Percentiles rank a stretch among this genome's conserved stretches.
phyloP scores from a whole-genome alignment of 495 filamentous ascomycete genomes.

The Penicillium paradoxum region DNA sequence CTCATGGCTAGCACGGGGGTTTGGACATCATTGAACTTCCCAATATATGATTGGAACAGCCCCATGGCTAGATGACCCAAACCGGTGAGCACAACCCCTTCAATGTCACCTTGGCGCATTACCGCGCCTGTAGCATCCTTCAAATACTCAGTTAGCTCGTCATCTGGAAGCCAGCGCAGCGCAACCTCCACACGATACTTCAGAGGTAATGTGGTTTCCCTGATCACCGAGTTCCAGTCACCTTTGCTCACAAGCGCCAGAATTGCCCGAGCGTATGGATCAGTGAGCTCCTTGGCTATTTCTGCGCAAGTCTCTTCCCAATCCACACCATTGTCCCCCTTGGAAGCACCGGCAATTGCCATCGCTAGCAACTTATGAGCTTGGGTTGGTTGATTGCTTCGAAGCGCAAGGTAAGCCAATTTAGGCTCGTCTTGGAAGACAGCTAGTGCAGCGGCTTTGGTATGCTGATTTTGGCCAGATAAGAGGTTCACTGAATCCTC shows the following conservation, averaged over 20 bases:
- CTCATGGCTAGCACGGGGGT: conserved; percentile 83
- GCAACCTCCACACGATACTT: conserved; percentile 83
- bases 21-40: conserved; percentile 82
- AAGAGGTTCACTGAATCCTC: conserved; percentile 57
- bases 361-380: conserved; percentile 50
- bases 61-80: conserved; percentile 72
- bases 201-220: conserved; percentile 77
- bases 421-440: conserved; percentile 67
- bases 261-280: conserved; percentile 86
- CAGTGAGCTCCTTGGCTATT: conserved; percentile 61
- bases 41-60: conserved; percentile 81
- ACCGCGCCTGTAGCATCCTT: conserved; percentile 54
- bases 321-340: conserved; percentile 49
- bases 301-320: conserved; percentile 54
- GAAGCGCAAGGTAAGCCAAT: conserved; percentile 43
- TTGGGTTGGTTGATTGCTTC: conserved; percentile 38
- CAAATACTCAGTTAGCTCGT: conserved; percentile 69
- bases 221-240: conserved; percentile 77
- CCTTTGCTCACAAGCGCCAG: conserved; percentile 88
- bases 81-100: conserved; percentile 84
- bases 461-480: conserved; percentile 59
- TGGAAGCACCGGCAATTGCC: conserved; percentile 50
- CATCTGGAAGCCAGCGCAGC: conserved; percentile 75
- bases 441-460: conserved; percentile 74
- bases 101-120: conserved; percentile 72